phyloP scores from a whole-genome alignment of 257 asterid species.

The Penstemon eatonii region DNA sequence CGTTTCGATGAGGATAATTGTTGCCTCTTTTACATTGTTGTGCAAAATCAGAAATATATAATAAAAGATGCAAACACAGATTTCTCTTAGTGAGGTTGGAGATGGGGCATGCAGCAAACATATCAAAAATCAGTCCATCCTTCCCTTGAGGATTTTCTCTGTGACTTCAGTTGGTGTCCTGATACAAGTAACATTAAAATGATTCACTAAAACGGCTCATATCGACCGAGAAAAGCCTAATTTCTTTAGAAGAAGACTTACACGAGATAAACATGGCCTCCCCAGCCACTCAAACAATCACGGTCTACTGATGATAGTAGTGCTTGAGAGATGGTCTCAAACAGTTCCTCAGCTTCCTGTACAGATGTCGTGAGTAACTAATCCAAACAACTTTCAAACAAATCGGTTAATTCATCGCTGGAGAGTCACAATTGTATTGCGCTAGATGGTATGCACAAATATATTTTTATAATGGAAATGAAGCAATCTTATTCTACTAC shows the following conservation, averaged over 20 bases:
- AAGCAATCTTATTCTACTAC: too few relatives aligned
- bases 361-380: background rate
- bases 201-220: background rate
- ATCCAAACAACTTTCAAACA: background rate
- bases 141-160: constrained; percentile 88
- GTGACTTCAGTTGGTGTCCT: constrained; percentile 92
- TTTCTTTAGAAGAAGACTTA: constrained; percentile 36
- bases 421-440: too few relatives aligned
- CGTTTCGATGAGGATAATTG: too few relatives aligned
- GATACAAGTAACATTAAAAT: constrained; percentile 29
- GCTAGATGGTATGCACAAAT: too few relatives aligned
- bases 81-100: background rate
- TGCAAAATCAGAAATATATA: background rate
- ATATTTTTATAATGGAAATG: too few relatives aligned
- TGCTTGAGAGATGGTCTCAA: constrained; percentile 93
- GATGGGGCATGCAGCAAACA: background rate
- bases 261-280: constrained; percentile 94
- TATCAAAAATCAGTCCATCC: constrained; percentile 62
- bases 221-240: background rate
- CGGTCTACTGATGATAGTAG: constrained; percentile 85
- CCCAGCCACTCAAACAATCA: constrained; percentile 99
- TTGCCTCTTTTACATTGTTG: too few relatives aligned
- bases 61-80: constrained; percentile 21
- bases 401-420: too few relatives aligned
- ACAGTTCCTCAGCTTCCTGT: constrained; percentile 86